Evolutionary conservation across 208 protist genomes (phyloP).

Genomic region (Vickermania spadyakhi): DNA sequence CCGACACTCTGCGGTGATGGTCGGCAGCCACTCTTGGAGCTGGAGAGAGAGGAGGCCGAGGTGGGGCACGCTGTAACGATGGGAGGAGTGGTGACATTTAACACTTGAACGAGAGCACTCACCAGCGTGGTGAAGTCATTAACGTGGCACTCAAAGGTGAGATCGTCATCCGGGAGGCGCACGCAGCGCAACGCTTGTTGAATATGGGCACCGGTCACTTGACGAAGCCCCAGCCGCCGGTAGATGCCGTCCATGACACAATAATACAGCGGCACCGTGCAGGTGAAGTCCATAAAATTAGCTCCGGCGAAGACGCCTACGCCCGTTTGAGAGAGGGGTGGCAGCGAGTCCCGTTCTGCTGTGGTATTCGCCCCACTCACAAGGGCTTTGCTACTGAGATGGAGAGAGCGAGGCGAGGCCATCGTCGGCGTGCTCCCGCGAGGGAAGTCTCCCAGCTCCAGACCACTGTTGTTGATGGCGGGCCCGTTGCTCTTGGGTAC

Average conservation of each 20-base stretch:
- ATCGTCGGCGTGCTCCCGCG: background rate
- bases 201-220: background rate
- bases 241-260: constrained; percentile 5
- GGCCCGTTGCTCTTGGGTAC: too few relatives aligned
- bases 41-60: background rate
- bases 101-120: background rate
- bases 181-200: background rate
- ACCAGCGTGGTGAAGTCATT: constrained; percentile 4
- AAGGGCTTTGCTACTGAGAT: background rate
- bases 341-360: background rate
- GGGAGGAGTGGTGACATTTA: background rate
- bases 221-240: background rate
- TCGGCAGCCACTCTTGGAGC: background rate
- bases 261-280: background rate
- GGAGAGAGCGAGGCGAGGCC: background rate
- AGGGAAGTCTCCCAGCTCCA: background rate
- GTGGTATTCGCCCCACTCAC: background rate
- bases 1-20: background rate
- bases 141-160: background rate
- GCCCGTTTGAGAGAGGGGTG: background rate
- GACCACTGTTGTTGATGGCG: background rate
- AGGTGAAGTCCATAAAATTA: background rate
- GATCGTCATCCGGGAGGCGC: constrained; percentile 3
- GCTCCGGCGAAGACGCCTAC: background rate
- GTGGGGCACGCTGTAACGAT: background rate